These are phyloP conservation scores for Hippophae gyantsensis DNA, from an alignment of 306 rosid genomes.

Conservation along the genomic window DNA sequence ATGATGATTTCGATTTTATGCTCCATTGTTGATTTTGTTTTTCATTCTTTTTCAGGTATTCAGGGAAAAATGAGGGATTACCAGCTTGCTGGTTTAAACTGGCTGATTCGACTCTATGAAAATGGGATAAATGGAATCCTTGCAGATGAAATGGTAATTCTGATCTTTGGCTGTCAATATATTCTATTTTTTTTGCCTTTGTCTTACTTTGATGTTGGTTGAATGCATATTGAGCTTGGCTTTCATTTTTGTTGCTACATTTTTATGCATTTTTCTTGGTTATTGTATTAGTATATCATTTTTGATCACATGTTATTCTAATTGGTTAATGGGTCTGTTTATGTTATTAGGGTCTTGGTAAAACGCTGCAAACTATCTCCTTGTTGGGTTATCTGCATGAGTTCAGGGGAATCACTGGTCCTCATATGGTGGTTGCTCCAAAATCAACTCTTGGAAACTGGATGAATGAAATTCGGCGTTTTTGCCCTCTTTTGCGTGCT, in stretches of 20 bases:
- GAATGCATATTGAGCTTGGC: neutral
- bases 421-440: conserved; percentile 99
- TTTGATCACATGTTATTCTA: conserved; percentile 2
- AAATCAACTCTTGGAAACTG: conserved; percentile 97
- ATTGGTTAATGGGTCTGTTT: conserved; percentile 6
- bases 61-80: conserved; percentile 99
- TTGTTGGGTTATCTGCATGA: conserved; percentile 87
- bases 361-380: conserved; percentile 93
- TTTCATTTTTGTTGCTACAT: too few species aligned
- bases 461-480: conserved; percentile 98
- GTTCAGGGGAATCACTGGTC: conserved; percentile 86
- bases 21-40: too few species aligned
- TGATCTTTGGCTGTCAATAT: conserved; percentile 1
- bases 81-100: conserved; percentile 94
- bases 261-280: neutral
- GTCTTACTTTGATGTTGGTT: neutral
- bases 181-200: neutral
- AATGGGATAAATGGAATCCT: conserved; percentile 98
- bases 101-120: conserved; percentile 93
- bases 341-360: conserved; percentile 76
- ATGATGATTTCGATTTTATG: too few species aligned
- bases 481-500: conserved; percentile 79
- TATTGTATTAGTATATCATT: conserved; percentile 3
- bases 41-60: conserved; percentile 46
- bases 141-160: conserved; percentile 91